phyloP scores from a whole-genome alignment of 306 rosid genomes.

The Cucurbita maxima region DNA sequence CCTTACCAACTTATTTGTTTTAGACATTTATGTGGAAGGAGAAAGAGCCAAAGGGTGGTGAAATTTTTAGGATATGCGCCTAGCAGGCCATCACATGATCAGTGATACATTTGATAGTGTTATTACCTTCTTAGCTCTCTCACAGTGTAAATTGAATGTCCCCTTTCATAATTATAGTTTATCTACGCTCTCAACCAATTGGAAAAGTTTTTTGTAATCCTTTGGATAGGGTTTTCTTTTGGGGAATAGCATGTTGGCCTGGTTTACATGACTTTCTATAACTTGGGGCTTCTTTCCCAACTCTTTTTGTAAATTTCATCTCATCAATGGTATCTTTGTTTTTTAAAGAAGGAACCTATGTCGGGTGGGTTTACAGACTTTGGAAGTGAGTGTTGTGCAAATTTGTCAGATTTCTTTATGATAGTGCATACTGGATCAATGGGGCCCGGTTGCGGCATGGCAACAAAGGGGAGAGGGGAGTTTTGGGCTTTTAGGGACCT shows the following conservation, averaged over 20 bases:
- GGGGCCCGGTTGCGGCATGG: not conserved
- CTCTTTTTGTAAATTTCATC: not conserved
- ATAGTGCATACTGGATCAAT: not conserved
- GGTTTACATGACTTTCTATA: not conserved
- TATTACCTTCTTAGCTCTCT: too few relatives aligned
- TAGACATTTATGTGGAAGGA: too few relatives aligned
- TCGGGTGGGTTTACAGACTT: not conserved
- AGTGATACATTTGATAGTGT: too few relatives aligned
- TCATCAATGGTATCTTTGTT: not conserved
- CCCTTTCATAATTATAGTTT: too few relatives aligned
- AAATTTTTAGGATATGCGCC: too few relatives aligned
- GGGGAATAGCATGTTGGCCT: not conserved
- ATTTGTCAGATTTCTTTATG: not conserved
- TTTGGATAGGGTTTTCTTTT: not conserved
- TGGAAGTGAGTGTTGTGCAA: not conserved
- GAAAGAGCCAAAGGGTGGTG: too few relatives aligned
- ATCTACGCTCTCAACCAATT: too few relatives aligned
- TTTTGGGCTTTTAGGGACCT: not conserved
- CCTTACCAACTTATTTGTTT: too few relatives aligned
- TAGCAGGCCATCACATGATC: too few relatives aligned
- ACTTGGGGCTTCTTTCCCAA: not conserved
- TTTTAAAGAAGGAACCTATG: not conserved
- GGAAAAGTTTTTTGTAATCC: too few relatives aligned
- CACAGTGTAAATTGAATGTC: too few relatives aligned
- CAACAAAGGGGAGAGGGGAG: not conserved